Conservation (phyloP, 2,329 filamentous ascomycete species). For the Metarhizium sp. region DNA sequence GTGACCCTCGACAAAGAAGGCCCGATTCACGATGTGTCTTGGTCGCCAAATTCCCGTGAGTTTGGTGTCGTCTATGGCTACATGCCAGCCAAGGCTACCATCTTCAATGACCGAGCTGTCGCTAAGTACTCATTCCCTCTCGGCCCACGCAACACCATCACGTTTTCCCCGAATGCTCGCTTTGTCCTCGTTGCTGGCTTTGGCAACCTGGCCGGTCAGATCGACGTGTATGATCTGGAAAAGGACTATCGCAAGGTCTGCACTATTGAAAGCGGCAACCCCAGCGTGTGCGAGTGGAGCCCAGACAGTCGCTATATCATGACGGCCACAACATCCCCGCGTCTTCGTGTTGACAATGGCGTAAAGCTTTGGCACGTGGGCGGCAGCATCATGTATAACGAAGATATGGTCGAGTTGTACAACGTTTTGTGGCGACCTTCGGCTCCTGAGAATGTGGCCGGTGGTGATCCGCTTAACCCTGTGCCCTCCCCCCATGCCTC, state of each 20-base stretch:
- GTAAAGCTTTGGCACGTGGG: conserved; percentile 90
- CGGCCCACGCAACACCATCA: conserved; percentile 84
- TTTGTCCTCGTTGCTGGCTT: conserved; percentile 94
- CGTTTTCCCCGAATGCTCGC: conserved; percentile 86
- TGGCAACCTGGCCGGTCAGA: conserved; percentile 93
- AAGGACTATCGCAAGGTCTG: conserved; percentile 88
- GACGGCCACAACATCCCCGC: conserved; percentile 94
- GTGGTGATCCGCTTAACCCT: conserved; percentile 62
- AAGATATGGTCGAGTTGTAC: conserved; percentile 92
- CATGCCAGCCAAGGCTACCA: conserved; percentile 98
- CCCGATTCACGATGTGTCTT: conserved; percentile 95
- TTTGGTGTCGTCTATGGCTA: conserved; percentile 97
- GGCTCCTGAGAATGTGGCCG: conserved; percentile 44
- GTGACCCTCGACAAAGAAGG: conserved; percentile 93
- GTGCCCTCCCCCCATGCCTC: conserved; percentile 75
- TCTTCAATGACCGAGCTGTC: conserved; percentile 86
- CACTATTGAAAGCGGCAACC: conserved; percentile 92
- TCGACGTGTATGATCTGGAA: conserved; percentile 93
- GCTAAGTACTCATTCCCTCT: conserved; percentile 79
- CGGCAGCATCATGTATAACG: conserved; percentile 85
- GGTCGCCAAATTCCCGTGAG: conserved; percentile 95
- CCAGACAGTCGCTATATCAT: conserved; percentile 92
- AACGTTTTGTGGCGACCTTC: conserved; percentile 82
- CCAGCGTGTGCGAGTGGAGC: conserved; percentile 95
- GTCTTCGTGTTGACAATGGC: conserved; percentile 92